Percentiles rank a stretch among this genome's conserved stretches.
Evolutionary conservation across 768 basidiomycete species (phyloP).

Genomic region (Holtermannia corniformis): DNA sequence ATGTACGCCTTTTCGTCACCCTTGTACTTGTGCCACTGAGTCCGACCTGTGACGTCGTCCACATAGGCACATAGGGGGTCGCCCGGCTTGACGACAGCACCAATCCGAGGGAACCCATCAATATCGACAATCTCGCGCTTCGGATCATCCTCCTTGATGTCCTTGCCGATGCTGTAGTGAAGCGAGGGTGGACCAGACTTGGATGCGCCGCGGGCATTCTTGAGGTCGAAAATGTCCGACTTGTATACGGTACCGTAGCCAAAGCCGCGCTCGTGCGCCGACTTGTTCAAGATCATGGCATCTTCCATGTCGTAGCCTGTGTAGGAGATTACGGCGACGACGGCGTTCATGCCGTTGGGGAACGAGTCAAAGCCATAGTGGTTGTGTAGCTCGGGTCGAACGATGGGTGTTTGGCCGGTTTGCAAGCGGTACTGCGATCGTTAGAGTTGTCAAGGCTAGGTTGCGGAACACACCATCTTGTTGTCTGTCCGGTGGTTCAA

Average conservation of each 20-base stretch:
- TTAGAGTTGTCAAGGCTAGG: neutral
- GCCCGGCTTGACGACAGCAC: conserved; percentile 58
- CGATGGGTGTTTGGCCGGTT: conserved; percentile 87
- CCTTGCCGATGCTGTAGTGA: conserved; percentile 77
- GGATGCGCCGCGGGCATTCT: conserved; percentile 62
- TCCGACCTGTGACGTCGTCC: conserved; percentile 72
- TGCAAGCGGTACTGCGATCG: conserved; percentile 64
- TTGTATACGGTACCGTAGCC: conserved; percentile 96
- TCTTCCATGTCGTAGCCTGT: conserved; percentile 99
- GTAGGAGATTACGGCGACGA: conserved; percentile 99
- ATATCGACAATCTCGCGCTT: conserved; percentile 54
- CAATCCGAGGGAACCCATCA: conserved; percentile 79
- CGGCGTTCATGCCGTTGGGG: conserved; percentile 94
- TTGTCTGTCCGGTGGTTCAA: conserved; percentile 90
- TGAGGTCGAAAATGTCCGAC: conserved; percentile 79
- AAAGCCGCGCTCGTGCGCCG: conserved; percentile 94
- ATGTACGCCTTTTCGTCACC: conserved; percentile 85
- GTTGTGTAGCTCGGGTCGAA: conserved; percentile 82
- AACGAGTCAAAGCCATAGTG: conserved; percentile 97
- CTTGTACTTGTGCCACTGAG: conserved; percentile 86
- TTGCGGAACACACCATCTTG: conserved; percentile 52
- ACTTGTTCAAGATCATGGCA: conserved; percentile 99
- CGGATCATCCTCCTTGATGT: conserved; percentile 50
- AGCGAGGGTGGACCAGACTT: conserved; percentile 48
- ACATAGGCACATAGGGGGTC: conserved; percentile 77